phyloP scores from a whole-genome alignment of 164 flowering plant genomes.

The Macadamia tetraphylla region DNA sequence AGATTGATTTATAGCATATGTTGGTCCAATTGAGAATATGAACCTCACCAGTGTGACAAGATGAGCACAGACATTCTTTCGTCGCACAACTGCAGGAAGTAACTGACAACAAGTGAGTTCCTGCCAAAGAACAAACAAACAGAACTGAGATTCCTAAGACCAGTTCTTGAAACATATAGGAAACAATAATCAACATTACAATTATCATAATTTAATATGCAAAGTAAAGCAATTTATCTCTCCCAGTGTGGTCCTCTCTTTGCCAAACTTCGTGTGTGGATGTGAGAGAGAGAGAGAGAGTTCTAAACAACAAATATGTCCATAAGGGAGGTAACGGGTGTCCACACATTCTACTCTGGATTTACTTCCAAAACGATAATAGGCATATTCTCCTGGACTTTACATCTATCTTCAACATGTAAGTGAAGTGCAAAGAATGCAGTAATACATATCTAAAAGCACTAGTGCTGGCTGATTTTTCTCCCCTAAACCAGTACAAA shows the following conservation, averaged over 20 bases:
- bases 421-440: too few relatives aligned
- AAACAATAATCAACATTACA: not conserved
- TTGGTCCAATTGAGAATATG: conserved; percentile 1
- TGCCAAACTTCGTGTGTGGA: not conserved
- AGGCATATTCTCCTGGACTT: too few relatives aligned
- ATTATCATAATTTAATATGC: not conserved
- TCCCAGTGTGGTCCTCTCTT: not conserved
- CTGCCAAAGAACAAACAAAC: conserved; percentile 30
- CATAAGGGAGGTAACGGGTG: too few relatives aligned
- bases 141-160: not conserved
- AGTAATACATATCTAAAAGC: too few relatives aligned
- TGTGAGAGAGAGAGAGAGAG: too few relatives aligned
- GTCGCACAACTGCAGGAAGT: conserved; percentile 76
- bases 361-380: too few relatives aligned
- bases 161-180: not conserved
- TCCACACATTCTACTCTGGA: too few relatives aligned
- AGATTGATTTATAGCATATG: not conserved
- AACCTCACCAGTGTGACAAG: conserved; percentile 74
- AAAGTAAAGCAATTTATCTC: not conserved
- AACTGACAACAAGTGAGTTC: conserved; percentile 74
- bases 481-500: too few relatives aligned
- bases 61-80: conserved; percentile 59
- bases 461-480: too few relatives aligned
- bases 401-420: too few relatives aligned
- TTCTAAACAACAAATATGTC: too few relatives aligned